These are phyloP conservation scores for Nakaseomyces sp. DNA, from an alignment of 1,139 yeast genomes.

Conservation along the genomic window DNA sequence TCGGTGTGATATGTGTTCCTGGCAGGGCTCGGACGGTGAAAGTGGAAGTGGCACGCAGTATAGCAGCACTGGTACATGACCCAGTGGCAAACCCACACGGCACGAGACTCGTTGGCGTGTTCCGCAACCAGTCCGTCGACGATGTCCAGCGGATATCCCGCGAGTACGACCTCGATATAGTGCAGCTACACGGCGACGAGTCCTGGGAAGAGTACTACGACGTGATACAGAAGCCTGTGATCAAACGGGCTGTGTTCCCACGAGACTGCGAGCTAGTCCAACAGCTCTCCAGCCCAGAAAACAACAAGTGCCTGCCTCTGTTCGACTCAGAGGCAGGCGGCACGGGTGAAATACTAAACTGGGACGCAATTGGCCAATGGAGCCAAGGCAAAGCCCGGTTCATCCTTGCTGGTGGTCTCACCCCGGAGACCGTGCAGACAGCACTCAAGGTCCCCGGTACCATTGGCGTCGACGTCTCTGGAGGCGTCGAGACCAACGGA, in stretches of 20 bases:
- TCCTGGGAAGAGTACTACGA: slow-evolving; percentile 42
- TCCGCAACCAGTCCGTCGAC: slow-evolving; percentile 66
- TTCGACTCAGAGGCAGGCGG: slow-evolving; percentile 91
- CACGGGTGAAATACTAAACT: slow-evolving; percentile 70
- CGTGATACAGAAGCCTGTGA: slow-evolving; percentile 48
- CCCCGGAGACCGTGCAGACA: slow-evolving; percentile 54
- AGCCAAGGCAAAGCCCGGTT: slow-evolving; percentile 30
- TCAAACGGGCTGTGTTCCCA: slow-evolving; percentile 65
- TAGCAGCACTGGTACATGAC: slow-evolving; percentile 36
- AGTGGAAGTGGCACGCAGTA: slow-evolving; percentile 43
- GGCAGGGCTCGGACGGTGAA: slow-evolving; percentile 64
- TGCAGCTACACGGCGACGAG: slow-evolving; percentile 87
- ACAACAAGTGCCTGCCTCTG: slow-evolving; percentile 46
- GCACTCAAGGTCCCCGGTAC: slow-evolving; percentile 47
- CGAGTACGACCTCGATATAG: slow-evolving; percentile 55
- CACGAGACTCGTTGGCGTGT: slow-evolving; percentile 66
- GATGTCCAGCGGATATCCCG: slow-evolving; percentile 46
- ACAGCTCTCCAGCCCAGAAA: slow-evolving; percentile 10
- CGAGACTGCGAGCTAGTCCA: slow-evolving; percentile 35
- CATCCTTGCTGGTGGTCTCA: slow-evolving; percentile 84
- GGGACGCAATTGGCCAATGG: slow-evolving; percentile 47
- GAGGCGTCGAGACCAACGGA: slow-evolving; percentile 84
- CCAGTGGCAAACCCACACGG: slow-evolving; percentile 1
- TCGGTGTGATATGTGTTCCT: slow-evolving; percentile 87
- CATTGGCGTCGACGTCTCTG: slow-evolving; percentile 89